Conservation (phyloP, 1,284 basidiomycete genomes). For the Ustilago esculenta region DNA sequence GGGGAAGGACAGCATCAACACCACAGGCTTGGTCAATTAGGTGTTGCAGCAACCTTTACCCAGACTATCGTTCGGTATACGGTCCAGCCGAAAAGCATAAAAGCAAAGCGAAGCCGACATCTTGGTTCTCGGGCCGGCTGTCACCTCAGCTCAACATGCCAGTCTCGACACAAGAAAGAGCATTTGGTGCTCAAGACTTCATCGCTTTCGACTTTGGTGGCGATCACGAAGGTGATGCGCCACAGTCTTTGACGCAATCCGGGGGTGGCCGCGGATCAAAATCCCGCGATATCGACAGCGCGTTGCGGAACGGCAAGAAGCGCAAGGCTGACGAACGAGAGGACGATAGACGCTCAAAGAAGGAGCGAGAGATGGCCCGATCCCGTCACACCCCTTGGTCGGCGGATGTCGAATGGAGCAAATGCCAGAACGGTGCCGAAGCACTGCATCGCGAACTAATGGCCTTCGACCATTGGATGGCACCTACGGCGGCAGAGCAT, state of each 20-base stretch:
- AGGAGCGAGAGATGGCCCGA: conserved; percentile 73
- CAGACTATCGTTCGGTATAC: too few relatives aligned
- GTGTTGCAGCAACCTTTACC: too few relatives aligned
- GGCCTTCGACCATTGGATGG: conserved; percentile 86
- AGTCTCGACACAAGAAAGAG: conserved; percentile 22
- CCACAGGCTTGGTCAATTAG: too few relatives aligned
- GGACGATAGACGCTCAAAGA: conserved; percentile 71
- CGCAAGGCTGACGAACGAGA: conserved; percentile 53
- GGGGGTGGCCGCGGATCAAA: conserved; percentile 5
- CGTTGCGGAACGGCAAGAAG: conserved; percentile 45
- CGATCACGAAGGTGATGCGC: conserved; percentile 22
- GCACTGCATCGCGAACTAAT: conserved; percentile 62
- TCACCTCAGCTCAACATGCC: conserved; percentile 13
- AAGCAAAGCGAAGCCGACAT: background rate
- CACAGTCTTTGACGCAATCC: conserved; percentile 8
- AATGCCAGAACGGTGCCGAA: conserved; percentile 77
- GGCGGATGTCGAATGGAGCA: conserved; percentile 79
- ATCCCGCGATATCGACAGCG: conserved; percentile 10
- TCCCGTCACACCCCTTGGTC: conserved; percentile 82
- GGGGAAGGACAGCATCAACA: too few relatives aligned
- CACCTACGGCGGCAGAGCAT: conserved; percentile 84
- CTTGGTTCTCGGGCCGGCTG: too few relatives aligned
- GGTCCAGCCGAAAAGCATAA: background rate
- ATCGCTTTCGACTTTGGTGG: conserved; percentile 58
- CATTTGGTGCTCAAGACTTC: conserved; percentile 51